Percentiles rank a stretch among this genome's conserved stretches.
These are phyloP conservation scores for Nicotiana otophora DNA, from an alignment of 257 asterid genomes.

Conservation along the genomic window DNA sequence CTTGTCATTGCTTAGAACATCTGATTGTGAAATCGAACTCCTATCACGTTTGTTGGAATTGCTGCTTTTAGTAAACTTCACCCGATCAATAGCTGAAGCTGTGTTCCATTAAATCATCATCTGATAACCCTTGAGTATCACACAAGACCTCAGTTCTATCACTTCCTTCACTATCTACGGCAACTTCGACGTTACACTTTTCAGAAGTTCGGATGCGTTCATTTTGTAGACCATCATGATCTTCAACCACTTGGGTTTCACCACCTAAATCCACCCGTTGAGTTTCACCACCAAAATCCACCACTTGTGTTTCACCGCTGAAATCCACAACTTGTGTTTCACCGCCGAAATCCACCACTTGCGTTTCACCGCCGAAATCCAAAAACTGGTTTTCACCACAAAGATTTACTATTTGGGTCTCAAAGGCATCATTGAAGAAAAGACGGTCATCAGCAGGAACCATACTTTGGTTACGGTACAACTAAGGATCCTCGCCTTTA, in stretches of 20 bases:
- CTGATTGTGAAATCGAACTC: conserved; percentile 18
- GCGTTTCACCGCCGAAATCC: conserved; percentile 20
- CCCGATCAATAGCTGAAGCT: conserved; percentile 19
- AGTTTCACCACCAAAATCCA: conserved; percentile 20
- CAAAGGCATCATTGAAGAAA: conserved; percentile 47
- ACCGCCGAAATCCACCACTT: conserved; percentile 14
- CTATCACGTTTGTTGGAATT: conserved; percentile 23
- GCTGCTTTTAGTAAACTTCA: conserved; percentile 15
- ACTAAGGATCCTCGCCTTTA: conserved; percentile 29
- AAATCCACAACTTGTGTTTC: conserved; percentile 24
- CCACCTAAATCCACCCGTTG: conserved; percentile 18
- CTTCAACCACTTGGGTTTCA: conserved; percentile 62
- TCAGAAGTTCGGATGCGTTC: conserved; percentile 24
- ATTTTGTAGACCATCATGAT: conserved; percentile 31
- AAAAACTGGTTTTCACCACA: conserved; percentile 14
- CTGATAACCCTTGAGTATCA: conserved; percentile 46
- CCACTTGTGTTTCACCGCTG: conserved; percentile 19
- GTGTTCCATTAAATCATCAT: conserved; percentile 25
- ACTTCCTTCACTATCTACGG: conserved; percentile 22
- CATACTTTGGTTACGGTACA: conserved; percentile 19
- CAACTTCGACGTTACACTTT: conserved; percentile 31
- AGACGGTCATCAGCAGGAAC: conserved; percentile 41
- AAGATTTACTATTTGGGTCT: conserved; percentile 33
- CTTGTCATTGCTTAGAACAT: conserved; percentile 15
- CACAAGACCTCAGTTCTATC: conserved; percentile 31